phyloP scores from a whole-genome alignment of 768 basidiomycete genomes.

The Krasilnikovozyma curviuscula region DNA sequence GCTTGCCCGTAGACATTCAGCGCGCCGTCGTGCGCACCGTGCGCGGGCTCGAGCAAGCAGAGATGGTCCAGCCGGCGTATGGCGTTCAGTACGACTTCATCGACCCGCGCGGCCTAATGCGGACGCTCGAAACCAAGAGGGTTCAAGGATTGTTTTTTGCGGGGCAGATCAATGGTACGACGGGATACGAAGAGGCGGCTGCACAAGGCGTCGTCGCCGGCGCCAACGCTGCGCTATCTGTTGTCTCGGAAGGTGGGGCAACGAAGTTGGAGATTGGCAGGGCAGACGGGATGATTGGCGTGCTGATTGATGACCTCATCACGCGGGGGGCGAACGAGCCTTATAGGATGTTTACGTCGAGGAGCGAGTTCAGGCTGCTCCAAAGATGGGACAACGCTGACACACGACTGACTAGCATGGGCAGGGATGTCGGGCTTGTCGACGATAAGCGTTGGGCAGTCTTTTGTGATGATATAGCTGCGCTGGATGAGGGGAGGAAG shows the following conservation, averaged over 20 bases:
- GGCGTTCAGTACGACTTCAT: conserved; percentile 86
- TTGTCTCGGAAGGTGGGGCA: conserved; percentile 21
- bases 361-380: conserved; percentile 76
- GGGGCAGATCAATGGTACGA: conserved; percentile 85
- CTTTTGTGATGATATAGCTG: conserved; percentile 25
- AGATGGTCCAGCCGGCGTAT: conserved; percentile 68
- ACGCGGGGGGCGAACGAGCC: conserved; percentile 80
- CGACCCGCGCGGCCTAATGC: conserved; percentile 57
- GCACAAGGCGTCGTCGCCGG: conserved; percentile 78
- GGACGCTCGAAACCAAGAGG: conserved; percentile 69
- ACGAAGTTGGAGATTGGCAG: conserved; percentile 51
- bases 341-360: conserved; percentile 82
- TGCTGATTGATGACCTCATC: conserved; percentile 80
- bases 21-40: conserved; percentile 66
- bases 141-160: conserved; percentile 73
- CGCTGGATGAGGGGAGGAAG: conserved; percentile 26
- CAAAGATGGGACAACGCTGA: conserved; percentile 81
- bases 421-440: conserved; percentile 27
- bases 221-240: conserved; percentile 62
- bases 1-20: conserved; percentile 69
- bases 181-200: conserved; percentile 86
- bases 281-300: conserved; percentile 72
- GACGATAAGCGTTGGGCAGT: conserved; percentile 31
- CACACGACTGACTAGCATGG: conserved; percentile 55
- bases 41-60: conserved; percentile 62